Evolutionary conservation across 805 yeast species (phyloP).

Genomic region (Wickerhamiella musiphila): DNA sequence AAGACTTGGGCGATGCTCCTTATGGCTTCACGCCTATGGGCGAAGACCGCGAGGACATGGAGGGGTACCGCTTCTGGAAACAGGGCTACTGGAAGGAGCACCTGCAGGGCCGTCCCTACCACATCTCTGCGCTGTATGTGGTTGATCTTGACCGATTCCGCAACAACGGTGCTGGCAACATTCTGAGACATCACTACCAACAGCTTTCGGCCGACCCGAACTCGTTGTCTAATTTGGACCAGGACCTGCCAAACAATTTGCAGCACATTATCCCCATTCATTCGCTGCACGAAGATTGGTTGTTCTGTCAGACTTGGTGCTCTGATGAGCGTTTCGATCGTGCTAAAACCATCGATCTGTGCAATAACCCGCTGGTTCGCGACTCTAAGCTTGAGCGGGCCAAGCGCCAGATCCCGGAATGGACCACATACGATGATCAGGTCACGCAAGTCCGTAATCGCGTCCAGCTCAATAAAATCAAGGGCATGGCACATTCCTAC

Average conservation of each 20-base stretch:
- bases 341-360: conserved; percentile 69
- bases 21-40: conserved; percentile 84
- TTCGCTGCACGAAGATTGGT: conserved; percentile 68
- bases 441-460: no score
- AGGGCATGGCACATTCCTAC: no score
- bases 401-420: conserved; percentile 58
- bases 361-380: conserved; percentile 68
- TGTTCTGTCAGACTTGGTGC: conserved; percentile 94
- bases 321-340: conserved; percentile 37
- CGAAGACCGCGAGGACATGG: conserved; percentile 62
- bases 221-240: conserved; percentile 73
- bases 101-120: conserved; percentile 46
- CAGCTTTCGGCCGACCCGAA: conserved; percentile 58
- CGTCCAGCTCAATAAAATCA: no score
- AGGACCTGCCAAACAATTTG: conserved; percentile 80
- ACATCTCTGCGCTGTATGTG: conserved; percentile 70
- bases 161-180: conserved; percentile 55
- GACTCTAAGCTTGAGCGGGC: conserved; percentile 68
- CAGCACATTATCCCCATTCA: conserved; percentile 51
- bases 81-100: conserved; percentile 72
- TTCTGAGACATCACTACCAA: conserved; percentile 70
- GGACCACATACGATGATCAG: conserved; percentile 48
- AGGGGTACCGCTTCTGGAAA: conserved; percentile 83
- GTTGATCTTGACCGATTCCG: conserved; percentile 60
- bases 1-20: conserved; percentile 64